Evolutionary conservation across 2,329 filamentous ascomycete species (phyloP).

Genomic region (Keithomyces neogunnii): DNA sequence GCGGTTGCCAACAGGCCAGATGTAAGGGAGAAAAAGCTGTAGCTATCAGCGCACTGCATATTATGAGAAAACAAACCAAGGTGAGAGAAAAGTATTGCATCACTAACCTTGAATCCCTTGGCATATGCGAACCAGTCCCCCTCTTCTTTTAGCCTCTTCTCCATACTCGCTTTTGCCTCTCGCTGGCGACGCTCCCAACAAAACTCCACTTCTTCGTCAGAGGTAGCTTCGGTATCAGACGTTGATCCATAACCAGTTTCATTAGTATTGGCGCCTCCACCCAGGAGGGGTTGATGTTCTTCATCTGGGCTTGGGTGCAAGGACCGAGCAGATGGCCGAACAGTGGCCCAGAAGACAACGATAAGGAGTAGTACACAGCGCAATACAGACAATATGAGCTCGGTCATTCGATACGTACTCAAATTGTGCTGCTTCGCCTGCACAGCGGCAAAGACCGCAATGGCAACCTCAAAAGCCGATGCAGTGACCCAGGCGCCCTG

Average conservation of each 20-base stretch:
- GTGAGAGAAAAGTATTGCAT: neutral
- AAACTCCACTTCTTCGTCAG: slow-evolving; percentile 37
- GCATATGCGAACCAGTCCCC: slow-evolving; percentile 72
- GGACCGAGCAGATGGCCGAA: slow-evolving; percentile 17
- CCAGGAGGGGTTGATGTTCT: slow-evolving; percentile 51
- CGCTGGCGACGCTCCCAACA: slow-evolving; percentile 45
- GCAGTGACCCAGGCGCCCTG: slow-evolving; percentile 54
- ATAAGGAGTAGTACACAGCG: slow-evolving; percentile 19
- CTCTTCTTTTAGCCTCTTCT: slow-evolving; percentile 62
- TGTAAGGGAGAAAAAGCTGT: slow-evolving; percentile 66
- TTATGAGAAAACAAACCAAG: neutral
- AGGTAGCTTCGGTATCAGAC: slow-evolving; percentile 27
- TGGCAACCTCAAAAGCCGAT: slow-evolving; percentile 43
- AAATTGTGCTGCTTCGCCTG: slow-evolving; percentile 4
- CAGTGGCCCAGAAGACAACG: slow-evolving; percentile 17
- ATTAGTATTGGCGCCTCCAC: slow-evolving; percentile 17
- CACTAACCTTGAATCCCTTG: slow-evolving; percentile 56
- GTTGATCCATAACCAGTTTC: slow-evolving; percentile 34
- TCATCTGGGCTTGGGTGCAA: slow-evolving; percentile 32
- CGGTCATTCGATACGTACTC: slow-evolving; percentile 14
- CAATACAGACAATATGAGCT: slow-evolving; percentile 11
- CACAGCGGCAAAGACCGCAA: slow-evolving; percentile 24
- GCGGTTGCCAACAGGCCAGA: slow-evolving; percentile 64
- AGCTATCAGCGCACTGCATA: neutral
- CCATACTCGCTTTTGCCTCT: slow-evolving; percentile 48